Base-by-base conservation (phyloP, 805 yeast species). In the Brettanomyces custersianus region DNA sequence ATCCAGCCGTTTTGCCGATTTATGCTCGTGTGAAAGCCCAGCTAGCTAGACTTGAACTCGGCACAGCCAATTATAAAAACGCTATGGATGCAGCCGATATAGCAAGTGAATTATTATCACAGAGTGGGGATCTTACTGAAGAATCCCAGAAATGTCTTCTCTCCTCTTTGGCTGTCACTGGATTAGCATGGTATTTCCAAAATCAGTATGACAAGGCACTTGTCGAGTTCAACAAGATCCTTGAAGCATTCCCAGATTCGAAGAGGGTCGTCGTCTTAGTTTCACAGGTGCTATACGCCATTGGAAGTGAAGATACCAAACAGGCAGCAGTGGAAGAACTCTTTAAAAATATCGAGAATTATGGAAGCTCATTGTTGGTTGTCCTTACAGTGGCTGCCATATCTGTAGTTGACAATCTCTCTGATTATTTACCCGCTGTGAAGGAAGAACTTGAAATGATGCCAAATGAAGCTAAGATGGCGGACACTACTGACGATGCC, bases 241-340 rank as follows among this genome's bases (percentile, higher is more conserved):
- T 87, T 31, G 68, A 62, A 19, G 48, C 57, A 2, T 68, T 79
- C 18, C 70, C 72, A 4, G 76, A 73, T 33, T 74, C 81, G 4
- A 75, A 71, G 43, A 70, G 79, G 41, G 66, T 86, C n/a, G 76
- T 85, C 12, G 72, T 80, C 5, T 58, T 90, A 20, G 68, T 85
- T 16, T 74, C 92, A 0, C 94, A 87, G 51, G 80, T 88, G 1
- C 63, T 92, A 34, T 81, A 80, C 61, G 84, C 85, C 2, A 72
- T 73, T 38, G 81, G 76, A n/a, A 71, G 76, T 0, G 75, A 71
- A n/a, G 92, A 82, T 4, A 76, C 92, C 1, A 78, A 75, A 40
- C 80, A 77, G 43, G 88, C 87, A 1, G 95, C 96, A 0, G 51
- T 83, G 32, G 95, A 87, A 47, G 95, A 86, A 54, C 58, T 90